Evolutionary conservation across 2,329 filamentous ascomycete genomes (phyloP), one percentile per base, ranked within the genome.

Genomic region (Trichoderma simmonsii): DNA sequence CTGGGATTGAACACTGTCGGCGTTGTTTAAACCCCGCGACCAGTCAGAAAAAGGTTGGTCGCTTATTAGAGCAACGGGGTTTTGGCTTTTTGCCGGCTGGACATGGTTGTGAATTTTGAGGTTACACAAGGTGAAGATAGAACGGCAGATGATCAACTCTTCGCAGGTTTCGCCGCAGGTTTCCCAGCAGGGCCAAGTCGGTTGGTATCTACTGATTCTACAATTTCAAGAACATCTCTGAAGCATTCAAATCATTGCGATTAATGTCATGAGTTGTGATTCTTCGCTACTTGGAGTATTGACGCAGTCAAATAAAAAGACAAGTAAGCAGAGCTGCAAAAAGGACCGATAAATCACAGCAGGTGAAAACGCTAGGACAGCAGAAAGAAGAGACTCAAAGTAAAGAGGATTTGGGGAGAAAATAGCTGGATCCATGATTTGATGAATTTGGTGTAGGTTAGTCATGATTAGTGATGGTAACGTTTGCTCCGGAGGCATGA

Each of bases 131-230:
- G 7, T 43, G 3, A n/a, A 43, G 39, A n/a, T 7, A 4, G 7
- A 4, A 43, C 39, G 7, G 39, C 39, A 43, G 39, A 43, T 43
- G 36, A 43, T 43, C 15, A 43, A n/a, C 39, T 9, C 18, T 18
- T 1, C 1, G 39, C 15, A 5, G n/a, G 1, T 18, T 3, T 43
- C 4, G 9, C 0, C 1, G 39, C 15, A 5, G n/a, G 1, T 18
- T 3, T 43, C 4, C 9, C 0, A 2, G 39, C 15, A 43, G 39
- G 8, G 15, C 15, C 39, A 43, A 43, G 0, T 4, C 3, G 39
- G 43, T 12, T 48, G 21, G 24, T 24, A 24, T 6, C n/a, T 3
- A 1, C 48, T 51, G 5, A 11, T 51, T 21, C 9, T 51, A 26
- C 26, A 26, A 4, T 4, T 26, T 26, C 26, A 26, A 26, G 26